Conservation (phyloP, 2,329 filamentous ascomycete species). For the Sporothrix luriei region DNA sequence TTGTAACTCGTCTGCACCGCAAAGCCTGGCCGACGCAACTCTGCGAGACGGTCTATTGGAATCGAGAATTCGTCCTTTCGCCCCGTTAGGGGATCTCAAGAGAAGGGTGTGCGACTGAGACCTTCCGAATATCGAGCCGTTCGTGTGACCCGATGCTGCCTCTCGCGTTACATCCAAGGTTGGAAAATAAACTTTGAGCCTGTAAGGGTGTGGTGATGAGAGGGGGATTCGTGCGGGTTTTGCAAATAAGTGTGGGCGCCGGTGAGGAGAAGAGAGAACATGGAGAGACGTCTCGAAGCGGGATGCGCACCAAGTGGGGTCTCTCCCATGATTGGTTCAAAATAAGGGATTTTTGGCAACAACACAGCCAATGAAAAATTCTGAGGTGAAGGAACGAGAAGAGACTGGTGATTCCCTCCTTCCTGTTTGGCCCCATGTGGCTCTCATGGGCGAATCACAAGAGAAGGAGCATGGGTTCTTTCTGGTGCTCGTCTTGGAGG, state of each 20-base stretch:
- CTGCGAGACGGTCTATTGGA: background rate
- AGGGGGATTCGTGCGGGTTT: background rate
- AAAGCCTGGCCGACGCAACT: slow-evolving; percentile 6
- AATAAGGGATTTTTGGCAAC: background rate
- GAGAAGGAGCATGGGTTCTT: slow-evolving; percentile 8
- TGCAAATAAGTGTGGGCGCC: background rate
- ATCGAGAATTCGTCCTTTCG: background rate
- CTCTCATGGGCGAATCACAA: slow-evolving; percentile 20
- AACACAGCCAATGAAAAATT: slow-evolving; percentile 27
- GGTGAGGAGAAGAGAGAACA: background rate
- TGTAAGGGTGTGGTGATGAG: slow-evolving; percentile 19
- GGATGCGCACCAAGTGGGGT: slow-evolving; percentile 22
- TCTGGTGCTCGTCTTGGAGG: background rate
- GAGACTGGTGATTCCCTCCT: slow-evolving; percentile 25
- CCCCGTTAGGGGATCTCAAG: background rate
- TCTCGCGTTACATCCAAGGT: slow-evolving; percentile 25
- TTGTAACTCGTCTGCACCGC: slow-evolving; percentile 21
- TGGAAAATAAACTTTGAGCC: background rate
- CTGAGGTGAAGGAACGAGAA: slow-evolving; percentile 13
- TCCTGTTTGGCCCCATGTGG: slow-evolving; percentile 15
- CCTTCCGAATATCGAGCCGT: slow-evolving; percentile 23
- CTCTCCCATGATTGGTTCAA: slow-evolving; percentile 22
- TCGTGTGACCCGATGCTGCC: slow-evolving; percentile 30
- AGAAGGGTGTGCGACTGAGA: slow-evolving; percentile 19
- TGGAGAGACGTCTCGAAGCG: background rate